phyloP scores from a whole-genome alignment of 192 early-diverging fungal species.

The Mortierella hygrophila region DNA sequence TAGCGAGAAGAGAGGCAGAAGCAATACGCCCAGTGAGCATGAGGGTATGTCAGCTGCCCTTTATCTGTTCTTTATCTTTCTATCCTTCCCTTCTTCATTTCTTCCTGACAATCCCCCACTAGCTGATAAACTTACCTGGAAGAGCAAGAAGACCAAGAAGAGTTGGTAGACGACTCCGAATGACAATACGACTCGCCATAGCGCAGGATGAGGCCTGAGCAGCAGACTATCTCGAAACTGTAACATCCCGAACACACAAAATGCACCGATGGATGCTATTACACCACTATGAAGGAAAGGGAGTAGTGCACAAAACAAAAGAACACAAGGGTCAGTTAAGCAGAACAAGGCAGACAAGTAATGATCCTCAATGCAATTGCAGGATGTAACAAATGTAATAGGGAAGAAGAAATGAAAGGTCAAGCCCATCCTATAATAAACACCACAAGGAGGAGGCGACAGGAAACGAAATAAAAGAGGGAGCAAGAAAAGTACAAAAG shows the following conservation, averaged over 20 bases:
- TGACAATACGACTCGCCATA: constrained; percentile 92
- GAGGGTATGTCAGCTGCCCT: background rate
- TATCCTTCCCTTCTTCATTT: background rate
- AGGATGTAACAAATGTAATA: background rate
- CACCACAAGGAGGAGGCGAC: background rate
- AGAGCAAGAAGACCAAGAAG: constrained; percentile 90
- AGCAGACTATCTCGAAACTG: constrained; percentile 97
- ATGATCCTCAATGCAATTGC: background rate
- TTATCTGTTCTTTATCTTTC: background rate
- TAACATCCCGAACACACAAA: constrained; percentile 88
- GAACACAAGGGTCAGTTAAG: background rate
- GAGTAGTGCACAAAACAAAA: background rate
- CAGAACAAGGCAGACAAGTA: background rate
- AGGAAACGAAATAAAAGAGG: background rate
- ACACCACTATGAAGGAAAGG: constrained; percentile 55
- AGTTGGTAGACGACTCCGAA: constrained; percentile 91
- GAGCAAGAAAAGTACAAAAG: background rate
- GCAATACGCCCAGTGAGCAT: background rate
- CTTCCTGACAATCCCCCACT: background rate
- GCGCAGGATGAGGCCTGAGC: constrained; percentile 91
- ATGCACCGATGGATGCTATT: constrained; percentile 62
- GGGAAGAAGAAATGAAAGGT: background rate
- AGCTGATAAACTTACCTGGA: constrained; percentile 72
- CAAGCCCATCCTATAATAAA: background rate
- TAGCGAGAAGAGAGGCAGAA: background rate